These are phyloP conservation scores for Ophiocordyceps robertsii DNA, from an alignment of 2,329 filamentous ascomycete genomes.

Conservation along the genomic window DNA sequence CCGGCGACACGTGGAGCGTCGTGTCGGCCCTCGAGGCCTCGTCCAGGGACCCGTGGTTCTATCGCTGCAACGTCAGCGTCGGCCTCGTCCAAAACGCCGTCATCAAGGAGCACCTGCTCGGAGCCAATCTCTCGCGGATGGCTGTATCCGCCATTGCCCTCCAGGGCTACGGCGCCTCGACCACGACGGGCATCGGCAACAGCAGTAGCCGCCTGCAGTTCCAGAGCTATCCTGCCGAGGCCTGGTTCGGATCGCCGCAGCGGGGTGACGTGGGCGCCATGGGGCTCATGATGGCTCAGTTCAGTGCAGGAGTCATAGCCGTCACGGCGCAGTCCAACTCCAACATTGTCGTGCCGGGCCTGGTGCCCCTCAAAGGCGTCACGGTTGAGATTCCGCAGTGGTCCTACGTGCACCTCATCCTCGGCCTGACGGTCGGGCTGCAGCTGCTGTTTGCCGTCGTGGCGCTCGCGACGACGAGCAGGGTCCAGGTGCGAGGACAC, in stretches of 20 bases:
- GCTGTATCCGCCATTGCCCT: slow-evolving; percentile 25
- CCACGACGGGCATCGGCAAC: slow-evolving; percentile 8
- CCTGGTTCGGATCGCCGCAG: slow-evolving; percentile 19
- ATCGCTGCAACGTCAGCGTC: slow-evolving; percentile 24
- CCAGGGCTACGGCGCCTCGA: slow-evolving; percentile 20
- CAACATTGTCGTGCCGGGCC: slow-evolving; percentile 11
- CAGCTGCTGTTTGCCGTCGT: slow-evolving; percentile 15
- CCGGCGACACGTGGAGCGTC: slow-evolving; percentile 12
- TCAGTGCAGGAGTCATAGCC: slow-evolving; percentile 21
- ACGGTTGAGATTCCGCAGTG: slow-evolving; percentile 18
- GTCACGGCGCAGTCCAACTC: slow-evolving; percentile 17
- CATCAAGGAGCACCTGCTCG: slow-evolving; percentile 20
- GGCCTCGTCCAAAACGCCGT: slow-evolving; percentile 18
- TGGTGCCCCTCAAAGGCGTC: slow-evolving; percentile 17
- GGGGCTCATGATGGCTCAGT: slow-evolving; percentile 21
- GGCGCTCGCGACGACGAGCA: slow-evolving; percentile 10
- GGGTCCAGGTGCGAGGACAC: slow-evolving; percentile 13
- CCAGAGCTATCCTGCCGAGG: slow-evolving; percentile 28
- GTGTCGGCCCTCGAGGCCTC: slow-evolving; percentile 26
- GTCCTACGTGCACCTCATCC: slow-evolving; percentile 16
- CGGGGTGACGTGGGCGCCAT: slow-evolving; percentile 18
- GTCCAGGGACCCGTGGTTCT: slow-evolving; percentile 22
- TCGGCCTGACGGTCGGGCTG: slow-evolving; percentile 16
- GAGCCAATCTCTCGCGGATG: slow-evolving; percentile 17
- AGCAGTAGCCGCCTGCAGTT: slow-evolving; percentile 12